A percentile compares a stretch with the other conserved stretches of the same genome.
Evolutionary conservation across 441 rosid genomes (phyloP).

Genomic region (Melastoma candidum): DNA sequence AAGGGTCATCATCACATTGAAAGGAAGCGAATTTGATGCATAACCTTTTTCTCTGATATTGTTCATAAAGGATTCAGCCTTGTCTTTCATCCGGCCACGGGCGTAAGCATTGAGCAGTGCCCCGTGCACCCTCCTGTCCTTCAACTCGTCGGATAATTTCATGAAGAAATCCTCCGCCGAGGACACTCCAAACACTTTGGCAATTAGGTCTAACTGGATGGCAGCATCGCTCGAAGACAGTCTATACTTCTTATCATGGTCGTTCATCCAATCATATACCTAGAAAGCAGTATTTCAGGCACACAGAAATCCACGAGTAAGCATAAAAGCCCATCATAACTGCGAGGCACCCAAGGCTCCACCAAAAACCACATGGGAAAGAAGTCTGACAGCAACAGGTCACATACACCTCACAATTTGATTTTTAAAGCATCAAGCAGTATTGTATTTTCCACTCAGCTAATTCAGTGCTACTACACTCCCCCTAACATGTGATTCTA

Average conservation of each 20-base stretch:
- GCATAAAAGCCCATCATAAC: no score
- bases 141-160: not conserved
- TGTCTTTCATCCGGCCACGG: not conserved
- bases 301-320: no score
- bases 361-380: no score
- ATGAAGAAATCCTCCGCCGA: not conserved
- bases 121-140: constrained; percentile 1
- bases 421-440: no score
- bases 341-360: no score
- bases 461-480: no score
- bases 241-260: not conserved
- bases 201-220: not conserved
- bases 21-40: not conserved
- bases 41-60: constrained; percentile 1
- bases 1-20: constrained; percentile 7
- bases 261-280: constrained; percentile 5
- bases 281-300: not conserved
- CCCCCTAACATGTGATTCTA: no score
- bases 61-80: constrained; percentile 2
- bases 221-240: constrained; percentile 1
- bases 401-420: no score
- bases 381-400: no score
- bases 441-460: no score
- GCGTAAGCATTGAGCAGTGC: constrained; percentile 4
- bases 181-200: not conserved